phyloP scores from a whole-genome alignment of 2,329 filamentous ascomycete species.

The Fusarium burgessii region DNA sequence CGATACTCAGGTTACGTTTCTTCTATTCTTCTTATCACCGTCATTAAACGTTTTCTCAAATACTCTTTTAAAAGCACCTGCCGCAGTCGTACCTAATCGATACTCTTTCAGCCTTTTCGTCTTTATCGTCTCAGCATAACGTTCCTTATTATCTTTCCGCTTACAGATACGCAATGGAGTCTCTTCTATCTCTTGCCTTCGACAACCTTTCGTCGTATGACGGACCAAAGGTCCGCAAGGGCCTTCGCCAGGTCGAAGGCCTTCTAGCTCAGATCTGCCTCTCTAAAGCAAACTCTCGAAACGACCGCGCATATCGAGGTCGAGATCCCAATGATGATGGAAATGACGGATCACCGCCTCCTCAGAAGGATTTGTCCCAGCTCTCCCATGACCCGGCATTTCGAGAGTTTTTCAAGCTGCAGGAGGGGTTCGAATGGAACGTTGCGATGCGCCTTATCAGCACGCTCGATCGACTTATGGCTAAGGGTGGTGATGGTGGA shows the following conservation, averaged over 20 bases:
- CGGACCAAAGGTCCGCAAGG: constrained; percentile 89
- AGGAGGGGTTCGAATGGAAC: constrained; percentile 99
- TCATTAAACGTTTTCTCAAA: constrained; percentile 7
- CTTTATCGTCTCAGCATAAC: constrained; percentile 5
- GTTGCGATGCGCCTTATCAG: constrained; percentile 87
- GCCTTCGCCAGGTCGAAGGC: constrained; percentile 92
- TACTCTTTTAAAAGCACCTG: constrained; percentile 12
- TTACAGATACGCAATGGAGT: constrained; percentile 74
- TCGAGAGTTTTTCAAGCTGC: constrained; percentile 93
- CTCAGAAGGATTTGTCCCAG: constrained; percentile 73
- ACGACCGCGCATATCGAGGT: constrained; percentile 34
- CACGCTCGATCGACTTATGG: constrained; percentile 87
- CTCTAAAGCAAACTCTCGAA: constrained; percentile 64
- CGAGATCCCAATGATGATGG: constrained; percentile 48
- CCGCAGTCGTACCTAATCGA: background rate
- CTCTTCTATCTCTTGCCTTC: constrained; percentile 90
- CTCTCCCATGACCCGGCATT: constrained; percentile 88
- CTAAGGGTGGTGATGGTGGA: constrained; percentile 82
- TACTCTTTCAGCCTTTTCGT: constrained; percentile 17
- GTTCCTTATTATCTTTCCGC: constrained; percentile 12
- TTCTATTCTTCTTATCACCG: constrained; percentile 24
- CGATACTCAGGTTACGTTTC: constrained; percentile 12
- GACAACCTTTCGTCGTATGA: constrained; percentile 97
- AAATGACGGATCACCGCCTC: constrained; percentile 57
- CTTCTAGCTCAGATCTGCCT: constrained; percentile 95